A percentile compares a stretch with the other conserved stretches of the same genome.
phyloP scores from a whole-genome alignment of 305 asterid species.

The Andrographis paniculata region DNA sequence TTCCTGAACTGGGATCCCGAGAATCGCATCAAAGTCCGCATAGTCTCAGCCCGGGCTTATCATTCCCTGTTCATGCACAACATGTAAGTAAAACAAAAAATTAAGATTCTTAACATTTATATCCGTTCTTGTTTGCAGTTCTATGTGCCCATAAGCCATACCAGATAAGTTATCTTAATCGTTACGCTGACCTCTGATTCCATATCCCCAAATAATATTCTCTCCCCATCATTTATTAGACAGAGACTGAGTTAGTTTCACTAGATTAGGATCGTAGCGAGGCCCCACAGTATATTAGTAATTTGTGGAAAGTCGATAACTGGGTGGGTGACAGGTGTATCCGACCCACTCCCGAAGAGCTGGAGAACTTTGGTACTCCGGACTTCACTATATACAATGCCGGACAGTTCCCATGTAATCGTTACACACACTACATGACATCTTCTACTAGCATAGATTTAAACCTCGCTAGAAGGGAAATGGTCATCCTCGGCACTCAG shows the following conservation, averaged over 20 bases:
- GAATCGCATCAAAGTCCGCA: constrained; percentile 75
- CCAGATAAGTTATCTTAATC: constrained; percentile 26
- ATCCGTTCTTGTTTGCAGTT: constrained; percentile 22
- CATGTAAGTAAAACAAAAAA: constrained; percentile 39
- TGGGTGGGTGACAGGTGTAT: constrained; percentile 76
- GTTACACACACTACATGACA: constrained; percentile 83
- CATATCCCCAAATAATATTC: background rate
- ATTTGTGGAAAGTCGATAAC: constrained; percentile 30
- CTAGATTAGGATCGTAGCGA: constrained; percentile 8
- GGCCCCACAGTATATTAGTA: constrained; percentile 16
- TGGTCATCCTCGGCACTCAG: constrained; percentile 83
- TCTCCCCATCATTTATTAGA: constrained; percentile 4
- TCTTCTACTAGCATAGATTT: constrained; percentile 79
- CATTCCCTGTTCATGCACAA: constrained; percentile 84
- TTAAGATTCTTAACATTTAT: background rate
- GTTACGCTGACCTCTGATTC: background rate
- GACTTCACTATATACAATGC: constrained; percentile 85
- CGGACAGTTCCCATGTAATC: constrained; percentile 80
- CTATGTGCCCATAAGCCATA: constrained; percentile 19
- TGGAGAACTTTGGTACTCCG: constrained; percentile 74
- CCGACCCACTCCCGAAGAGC: constrained; percentile 83
- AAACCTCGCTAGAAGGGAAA: constrained; percentile 61
- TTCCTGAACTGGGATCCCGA: constrained; percentile 77
- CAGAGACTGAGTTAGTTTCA: constrained; percentile 5
- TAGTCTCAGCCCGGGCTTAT: constrained; percentile 77